Percentiles rank a stretch among this genome's conserved stretches.
phyloP scores from a whole-genome alignment of 78 protist genomes.

The Cavenderia fasciculata region DNA sequence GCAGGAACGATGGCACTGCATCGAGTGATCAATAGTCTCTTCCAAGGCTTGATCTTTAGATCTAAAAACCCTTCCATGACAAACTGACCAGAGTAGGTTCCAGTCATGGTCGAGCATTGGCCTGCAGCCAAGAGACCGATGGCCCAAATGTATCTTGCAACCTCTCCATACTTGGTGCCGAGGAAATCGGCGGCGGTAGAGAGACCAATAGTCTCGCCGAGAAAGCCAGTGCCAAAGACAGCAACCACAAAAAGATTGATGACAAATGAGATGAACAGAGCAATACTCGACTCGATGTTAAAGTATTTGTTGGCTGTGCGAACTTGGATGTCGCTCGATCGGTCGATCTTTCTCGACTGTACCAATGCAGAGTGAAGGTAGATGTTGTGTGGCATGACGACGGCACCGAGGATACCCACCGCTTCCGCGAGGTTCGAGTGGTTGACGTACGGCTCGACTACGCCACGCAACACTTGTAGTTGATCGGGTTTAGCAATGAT shows the following conservation, averaged over 20 bases:
- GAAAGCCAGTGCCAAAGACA: conserved; percentile 54
- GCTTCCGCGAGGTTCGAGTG: conserved; percentile 44
- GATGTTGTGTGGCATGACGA: conserved; percentile 92
- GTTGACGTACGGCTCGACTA: conserved; percentile 17
- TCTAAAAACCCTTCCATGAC: conserved; percentile 92
- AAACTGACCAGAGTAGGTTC: conserved; percentile 90
- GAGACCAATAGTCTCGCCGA: conserved; percentile 57
- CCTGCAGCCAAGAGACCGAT: conserved; percentile 90
- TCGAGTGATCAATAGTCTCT: conserved; percentile 85
- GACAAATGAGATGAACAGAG: conserved; percentile 84
- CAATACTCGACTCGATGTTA: conserved; percentile 78
- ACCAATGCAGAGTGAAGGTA: conserved; percentile 90
- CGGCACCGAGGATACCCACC: conserved; percentile 89
- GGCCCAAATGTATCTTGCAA: conserved; percentile 85
- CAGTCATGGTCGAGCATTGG: conserved; percentile 90
- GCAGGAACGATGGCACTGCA: conserved; percentile 87
- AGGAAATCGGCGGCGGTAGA: conserved; percentile 60
- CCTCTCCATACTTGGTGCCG: conserved; percentile 61
- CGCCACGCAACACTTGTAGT: conserved; percentile 47
- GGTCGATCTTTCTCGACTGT: conserved; percentile 36
- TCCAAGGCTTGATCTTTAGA: conserved; percentile 80
- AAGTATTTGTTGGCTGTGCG: conserved; percentile 76
- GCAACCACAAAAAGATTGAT: conserved; percentile 85
- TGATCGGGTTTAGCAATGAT: conserved; percentile 42
- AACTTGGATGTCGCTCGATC: conserved; percentile 8